Evolutionary conservation across 345 rosid genomes (phyloP).

Genomic region (Eucalyptus melliodora): DNA sequence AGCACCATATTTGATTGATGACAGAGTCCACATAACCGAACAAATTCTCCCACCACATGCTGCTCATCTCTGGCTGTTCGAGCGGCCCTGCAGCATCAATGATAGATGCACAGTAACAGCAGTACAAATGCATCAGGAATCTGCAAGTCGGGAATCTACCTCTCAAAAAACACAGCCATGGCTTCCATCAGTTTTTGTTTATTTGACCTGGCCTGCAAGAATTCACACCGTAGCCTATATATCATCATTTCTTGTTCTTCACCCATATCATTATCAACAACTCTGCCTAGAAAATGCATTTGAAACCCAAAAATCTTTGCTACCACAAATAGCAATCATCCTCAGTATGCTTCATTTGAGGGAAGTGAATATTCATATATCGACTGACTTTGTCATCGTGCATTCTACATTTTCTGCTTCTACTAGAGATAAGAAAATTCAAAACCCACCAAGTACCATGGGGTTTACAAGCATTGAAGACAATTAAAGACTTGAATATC

Average conservation of each 20-base stretch:
- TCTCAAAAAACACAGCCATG: constrained; percentile 85
- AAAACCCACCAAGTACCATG: background rate
- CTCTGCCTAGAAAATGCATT: background rate
- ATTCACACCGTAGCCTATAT: background rate
- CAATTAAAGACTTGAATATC: background rate
- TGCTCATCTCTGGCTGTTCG: constrained; percentile 47
- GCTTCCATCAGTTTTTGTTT: constrained; percentile 78
- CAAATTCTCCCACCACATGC: constrained; percentile 47
- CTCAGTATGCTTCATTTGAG: background rate
- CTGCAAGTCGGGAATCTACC: constrained; percentile 19
- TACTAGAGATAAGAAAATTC: background rate
- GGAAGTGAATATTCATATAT: background rate
- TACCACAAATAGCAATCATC: background rate
- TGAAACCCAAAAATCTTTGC: background rate
- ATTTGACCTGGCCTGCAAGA: constrained; percentile 61
- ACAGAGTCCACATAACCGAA: constrained; percentile 69
- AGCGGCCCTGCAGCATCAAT: constrained; percentile 32
- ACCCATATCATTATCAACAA: background rate
- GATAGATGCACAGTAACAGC: background rate
- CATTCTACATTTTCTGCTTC: background rate
- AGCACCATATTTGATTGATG: constrained; percentile 82
- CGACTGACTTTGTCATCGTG: background rate
- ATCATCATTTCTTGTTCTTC: background rate
- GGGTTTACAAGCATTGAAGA: background rate
- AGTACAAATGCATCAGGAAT: background rate